These are phyloP conservation scores for Huntiella abstrusa DNA, from an alignment of 2,329 filamentous ascomycete species.

Conservation along the genomic window DNA sequence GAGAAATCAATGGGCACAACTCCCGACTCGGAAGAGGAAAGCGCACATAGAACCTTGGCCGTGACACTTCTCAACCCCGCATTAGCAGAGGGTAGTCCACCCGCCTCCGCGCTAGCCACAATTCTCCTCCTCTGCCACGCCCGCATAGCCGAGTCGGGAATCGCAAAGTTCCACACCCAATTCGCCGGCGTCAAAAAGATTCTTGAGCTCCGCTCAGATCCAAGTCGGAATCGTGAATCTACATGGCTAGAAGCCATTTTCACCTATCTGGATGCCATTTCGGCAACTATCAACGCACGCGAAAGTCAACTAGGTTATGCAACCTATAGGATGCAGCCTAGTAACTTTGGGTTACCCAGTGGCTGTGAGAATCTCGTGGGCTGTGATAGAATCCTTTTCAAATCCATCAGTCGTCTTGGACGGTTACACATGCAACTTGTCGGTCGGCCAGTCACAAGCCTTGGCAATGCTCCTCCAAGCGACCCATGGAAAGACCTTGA, in stretches of 20 bases:
- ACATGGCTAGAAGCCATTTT: slow-evolving; percentile 88
- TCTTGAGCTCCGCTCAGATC: slow-evolving; percentile 46
- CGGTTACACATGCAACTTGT: slow-evolving; percentile 73
- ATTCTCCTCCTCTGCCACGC: slow-evolving; percentile 79
- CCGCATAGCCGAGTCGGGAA: slow-evolving; percentile 80
- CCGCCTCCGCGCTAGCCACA: slow-evolving; percentile 74
- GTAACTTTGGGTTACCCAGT: slow-evolving; percentile 31
- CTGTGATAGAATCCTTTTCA: slow-evolving; percentile 74
- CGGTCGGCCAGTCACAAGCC: slow-evolving; percentile 31
- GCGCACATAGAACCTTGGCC: slow-evolving; percentile 62
- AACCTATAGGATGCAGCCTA: slow-evolving; percentile 23
- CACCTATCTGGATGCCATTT: slow-evolving; percentile 87
- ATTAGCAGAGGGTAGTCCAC: slow-evolving; percentile 54
- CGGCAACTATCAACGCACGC: slow-evolving; percentile 76
- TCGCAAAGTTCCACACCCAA: slow-evolving; percentile 84
- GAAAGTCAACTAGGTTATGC: slow-evolving; percentile 49
- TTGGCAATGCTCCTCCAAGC: not conserved
- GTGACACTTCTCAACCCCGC: slow-evolving; percentile 71
- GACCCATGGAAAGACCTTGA: slow-evolving; percentile 78
- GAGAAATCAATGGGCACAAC: slow-evolving; percentile 19
- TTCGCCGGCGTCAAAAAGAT: slow-evolving; percentile 88
- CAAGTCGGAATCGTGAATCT: slow-evolving; percentile 43
- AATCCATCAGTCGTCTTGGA: slow-evolving; percentile 64
- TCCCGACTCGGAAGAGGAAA: slow-evolving; percentile 40
- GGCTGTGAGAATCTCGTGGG: slow-evolving; percentile 72